Evolutionary conservation across 306 rosid species (phyloP).

Genomic region (Quercus parvula): DNA sequence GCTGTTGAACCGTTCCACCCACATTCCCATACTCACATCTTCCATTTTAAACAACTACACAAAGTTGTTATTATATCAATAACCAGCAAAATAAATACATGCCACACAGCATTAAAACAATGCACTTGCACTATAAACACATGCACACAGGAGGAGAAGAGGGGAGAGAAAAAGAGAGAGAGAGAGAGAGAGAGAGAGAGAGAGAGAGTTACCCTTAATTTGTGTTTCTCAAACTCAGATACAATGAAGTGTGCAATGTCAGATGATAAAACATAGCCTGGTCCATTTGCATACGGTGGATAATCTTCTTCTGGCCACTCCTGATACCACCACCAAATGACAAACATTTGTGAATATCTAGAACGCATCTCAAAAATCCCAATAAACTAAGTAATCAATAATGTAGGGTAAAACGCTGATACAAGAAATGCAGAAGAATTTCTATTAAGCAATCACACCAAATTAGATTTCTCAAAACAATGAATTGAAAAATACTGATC

Average conservation of each 20-base stretch:
- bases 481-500: not conserved
- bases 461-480: not conserved
- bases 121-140: not conserved
- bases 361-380: not conserved
- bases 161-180: not conserved
- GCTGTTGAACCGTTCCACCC: slow-evolving; percentile 77
- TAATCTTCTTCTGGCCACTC: slow-evolving; percentile 90
- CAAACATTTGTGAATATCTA: not conserved
- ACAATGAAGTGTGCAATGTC: slow-evolving; percentile 58
- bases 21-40: slow-evolving; percentile 97
- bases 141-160: not conserved
- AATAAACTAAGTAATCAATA: not conserved
- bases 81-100: not conserved
- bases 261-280: slow-evolving; percentile 75
- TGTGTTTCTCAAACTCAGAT: slow-evolving; percentile 60
- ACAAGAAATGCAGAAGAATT: not conserved
- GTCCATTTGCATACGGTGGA: slow-evolving; percentile 95
- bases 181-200: not conserved
- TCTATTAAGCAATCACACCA: not conserved
- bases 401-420: not conserved
- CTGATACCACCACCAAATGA: slow-evolving; percentile 40
- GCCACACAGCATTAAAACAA: not conserved
- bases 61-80: not conserved
- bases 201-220: slow-evolving; percentile 55
- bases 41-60: slow-evolving; percentile 92